Evolutionary conservation across 805 yeast species (phyloP), one percentile per base, ranked within the genome.

Genomic region (Metschnikowia cubensis): DNA sequence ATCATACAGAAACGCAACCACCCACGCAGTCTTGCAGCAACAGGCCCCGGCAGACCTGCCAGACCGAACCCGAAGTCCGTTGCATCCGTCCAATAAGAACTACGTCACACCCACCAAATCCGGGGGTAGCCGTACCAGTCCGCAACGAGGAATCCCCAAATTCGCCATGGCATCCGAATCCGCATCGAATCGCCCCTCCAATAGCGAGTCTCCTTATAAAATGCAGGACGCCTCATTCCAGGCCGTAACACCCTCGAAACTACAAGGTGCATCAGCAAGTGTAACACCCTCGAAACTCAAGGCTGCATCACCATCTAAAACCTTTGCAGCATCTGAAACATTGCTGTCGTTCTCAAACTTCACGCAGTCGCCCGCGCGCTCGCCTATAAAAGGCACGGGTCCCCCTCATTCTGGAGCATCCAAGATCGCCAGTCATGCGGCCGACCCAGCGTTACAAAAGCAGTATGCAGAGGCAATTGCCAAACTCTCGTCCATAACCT

Each of bases 401-500:
- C 11, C 31, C 45, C 37, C 45, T 35, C 5, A 18, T 18, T 31
- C 22, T 6, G 18, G 25, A 2, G 7, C 35, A 17, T 42, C 45
- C 31, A 32, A 22, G 21, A 17, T 42, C 33, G 4, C 32, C 17
- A 22, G 18, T 21, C 38, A 33, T 34, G 39, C 46, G 15, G 33
- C 35, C 13, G 51, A 52, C 22, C 36, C 50, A 14, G 36, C 25
- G 17, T 44, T 61, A 31, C 65, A 61, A 47, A 53, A 60, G 46
- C 61, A 59, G 44, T 69, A 69, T 53, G 64, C 69, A 8, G 76
- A 71, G 37, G 53, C 68, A 6, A 47, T 70, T 18, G 56, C 70
- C 32, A 59, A 62, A 41, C 60, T 64, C 47, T 62, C 64, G 34
- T 50, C 57, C 29, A 37, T 66, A 29, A 45, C 61, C 6, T 47